Base-by-base conservation (phyloP, 2,329 filamentous ascomycete genomes). In the Gaeumannomyces sp. region DNA sequence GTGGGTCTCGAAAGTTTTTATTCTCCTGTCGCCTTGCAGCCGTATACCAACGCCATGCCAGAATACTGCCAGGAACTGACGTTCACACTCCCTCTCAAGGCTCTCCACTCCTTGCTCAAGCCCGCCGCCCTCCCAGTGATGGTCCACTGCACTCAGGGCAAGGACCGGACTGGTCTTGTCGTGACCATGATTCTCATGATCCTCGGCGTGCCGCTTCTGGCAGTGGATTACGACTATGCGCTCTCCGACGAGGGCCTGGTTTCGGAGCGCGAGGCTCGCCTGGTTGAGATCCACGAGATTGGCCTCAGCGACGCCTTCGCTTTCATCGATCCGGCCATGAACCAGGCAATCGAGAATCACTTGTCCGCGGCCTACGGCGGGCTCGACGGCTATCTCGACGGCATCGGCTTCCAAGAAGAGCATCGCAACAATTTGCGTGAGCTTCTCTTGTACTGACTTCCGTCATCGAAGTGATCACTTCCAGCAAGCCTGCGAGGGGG, bases 141-240 rank as follows among this genome's bases (percentile, higher is more conserved):
- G 10, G 78, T 95, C 2, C 92, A 96, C 75, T 97, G 93, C 75
- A 95, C 92, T 0, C 92, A 96, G 71, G 93, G 93, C 65, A 97
- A 96, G 73, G 93, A 96, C 72, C 85, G 93, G 2, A 93, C 87
- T 1, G 93, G 93, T 0, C 78, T 96, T 16, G 80, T 91, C 14
- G 80, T 92, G 6, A 79, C 89, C 57, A 78, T 96, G 4, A 75
- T 89, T 0, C 77, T 96, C 27, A 80, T 94, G 71, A 77, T 90
- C 14, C 79, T 90, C 4, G 77, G 76, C 10, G 75, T 90, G 1
- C 84, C 86, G 0, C 65, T 79, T 1, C 73, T 81, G 0, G 89
- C 86, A 2, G 87, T 96, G 58, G 79, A 85, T 64, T 72, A 87
- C 67, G 93, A 96, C 76, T 96, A 96, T 74, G 75, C 83, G 66